phyloP scores from a whole-genome alignment of 345 rosid genomes.

The Syzygium grande region DNA sequence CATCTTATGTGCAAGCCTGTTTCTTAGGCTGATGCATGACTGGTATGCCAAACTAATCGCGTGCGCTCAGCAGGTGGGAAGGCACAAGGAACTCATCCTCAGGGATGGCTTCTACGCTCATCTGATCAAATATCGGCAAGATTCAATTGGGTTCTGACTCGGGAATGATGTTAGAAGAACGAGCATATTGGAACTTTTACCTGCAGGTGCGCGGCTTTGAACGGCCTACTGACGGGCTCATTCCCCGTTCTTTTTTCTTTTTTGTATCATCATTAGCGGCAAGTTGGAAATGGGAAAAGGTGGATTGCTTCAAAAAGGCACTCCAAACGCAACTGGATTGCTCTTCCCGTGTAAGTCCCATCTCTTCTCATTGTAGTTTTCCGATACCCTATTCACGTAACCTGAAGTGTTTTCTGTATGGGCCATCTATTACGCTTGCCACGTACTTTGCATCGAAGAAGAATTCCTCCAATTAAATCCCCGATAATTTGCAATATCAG shows the following conservation, averaged over 20 bases:
- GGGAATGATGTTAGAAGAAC: not conserved
- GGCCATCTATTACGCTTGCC: not conserved
- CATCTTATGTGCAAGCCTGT: too few species aligned
- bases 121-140: slow-evolving; percentile 13
- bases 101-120: slow-evolving; percentile 21
- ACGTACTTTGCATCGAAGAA: not conserved
- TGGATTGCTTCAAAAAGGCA: not conserved
- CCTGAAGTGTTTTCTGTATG: not conserved
- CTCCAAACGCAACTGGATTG: not conserved
- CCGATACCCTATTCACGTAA: not conserved
- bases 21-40: too few species aligned
- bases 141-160: not conserved
- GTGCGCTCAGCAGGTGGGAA: slow-evolving; percentile 18
- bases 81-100: slow-evolving; percentile 22
- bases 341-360: not conserved
- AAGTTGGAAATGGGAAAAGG: not conserved
- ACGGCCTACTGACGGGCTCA: not conserved
- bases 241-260: not conserved
- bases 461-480: not conserved
- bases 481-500: not conserved
- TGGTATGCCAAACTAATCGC: not conserved
- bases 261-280: not conserved
- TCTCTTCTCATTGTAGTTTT: not conserved
- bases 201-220: not conserved
- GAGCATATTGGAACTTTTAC: not conserved